Conservation (phyloP, 75 land plant species). For the Pinus tabuliformis region DNA sequence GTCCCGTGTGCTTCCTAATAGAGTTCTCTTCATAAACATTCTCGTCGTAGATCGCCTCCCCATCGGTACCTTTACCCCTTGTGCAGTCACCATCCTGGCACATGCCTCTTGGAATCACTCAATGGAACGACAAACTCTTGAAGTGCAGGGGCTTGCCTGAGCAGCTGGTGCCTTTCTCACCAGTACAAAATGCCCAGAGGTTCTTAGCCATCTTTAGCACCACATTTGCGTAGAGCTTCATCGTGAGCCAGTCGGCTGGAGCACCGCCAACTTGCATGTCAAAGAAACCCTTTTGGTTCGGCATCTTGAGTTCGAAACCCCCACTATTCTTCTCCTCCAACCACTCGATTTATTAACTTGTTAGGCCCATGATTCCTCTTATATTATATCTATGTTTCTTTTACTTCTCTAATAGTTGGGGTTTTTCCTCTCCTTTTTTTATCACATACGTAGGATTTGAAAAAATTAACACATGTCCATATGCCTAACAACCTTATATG, state of each 20-base stretch:
- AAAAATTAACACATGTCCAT: too few species aligned
- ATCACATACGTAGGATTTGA: too few species aligned
- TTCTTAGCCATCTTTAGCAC: constrained; percentile 73
- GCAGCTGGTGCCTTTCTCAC: constrained; percentile 71
- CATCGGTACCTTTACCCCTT: constrained; percentile 70
- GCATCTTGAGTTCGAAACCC: neutral
- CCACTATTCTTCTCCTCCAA: too few species aligned
- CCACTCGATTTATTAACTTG: too few species aligned
- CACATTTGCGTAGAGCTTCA: constrained; percentile 66
- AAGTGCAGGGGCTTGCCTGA: constrained; percentile 71
- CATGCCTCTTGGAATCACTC: constrained; percentile 84
- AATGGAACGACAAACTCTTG: constrained; percentile 77
- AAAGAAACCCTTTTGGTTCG: constrained; percentile 75
- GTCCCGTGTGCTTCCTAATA: constrained; percentile 66
- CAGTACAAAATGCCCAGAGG: constrained; percentile 84
- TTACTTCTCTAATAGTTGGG: too few species aligned
- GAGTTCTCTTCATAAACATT: constrained; percentile 70
- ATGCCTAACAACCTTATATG: too few species aligned
- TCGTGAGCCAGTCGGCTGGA: constrained; percentile 68
- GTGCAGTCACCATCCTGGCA: constrained; percentile 90
- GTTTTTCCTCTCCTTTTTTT: too few species aligned
- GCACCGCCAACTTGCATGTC: constrained; percentile 69
- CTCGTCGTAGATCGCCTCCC: constrained; percentile 69
- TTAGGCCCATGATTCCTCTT: too few species aligned
- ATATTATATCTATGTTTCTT: too few species aligned